Evolutionary conservation across 257 asterid genomes (phyloP).

Genomic region (Fraxinus cuspidata): DNA sequence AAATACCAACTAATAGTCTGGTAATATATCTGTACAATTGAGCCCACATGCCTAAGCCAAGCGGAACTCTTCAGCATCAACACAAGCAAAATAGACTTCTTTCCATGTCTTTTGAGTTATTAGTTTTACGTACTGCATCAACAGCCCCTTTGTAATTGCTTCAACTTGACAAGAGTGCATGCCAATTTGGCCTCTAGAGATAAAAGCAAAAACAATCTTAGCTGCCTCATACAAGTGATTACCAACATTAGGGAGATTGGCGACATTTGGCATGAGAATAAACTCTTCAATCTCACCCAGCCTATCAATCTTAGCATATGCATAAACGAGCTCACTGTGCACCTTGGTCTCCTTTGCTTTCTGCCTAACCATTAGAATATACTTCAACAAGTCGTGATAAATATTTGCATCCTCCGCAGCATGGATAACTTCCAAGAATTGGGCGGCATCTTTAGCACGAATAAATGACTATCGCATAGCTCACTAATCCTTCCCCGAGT

Average conservation of each 20-base stretch:
- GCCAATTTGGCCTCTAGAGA: slow-evolving; percentile 98
- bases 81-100: no score
- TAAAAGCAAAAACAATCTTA: slow-evolving; percentile 69
- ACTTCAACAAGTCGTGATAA: slow-evolving; percentile 90
- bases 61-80: no score
- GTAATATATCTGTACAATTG: no score
- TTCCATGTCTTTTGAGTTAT: slow-evolving; percentile 24
- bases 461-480: slow-evolving; percentile 97
- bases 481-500: slow-evolving; percentile 90
- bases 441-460: slow-evolving; percentile 92
- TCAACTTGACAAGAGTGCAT: slow-evolving; percentile 75
- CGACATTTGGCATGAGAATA: no score
- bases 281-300: no score
- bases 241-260: no score
- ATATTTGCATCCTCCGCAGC: slow-evolving; percentile 87
- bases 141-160: slow-evolving; percentile 98
- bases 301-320: slow-evolving; percentile 53
- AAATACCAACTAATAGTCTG: no score
- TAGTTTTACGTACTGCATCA: slow-evolving; percentile 98
- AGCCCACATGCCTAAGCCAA: no score
- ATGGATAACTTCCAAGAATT: slow-evolving; percentile 79
- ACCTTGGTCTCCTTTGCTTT: slow-evolving; percentile 95
- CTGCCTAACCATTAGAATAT: slow-evolving; percentile 96
- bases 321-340: slow-evolving; percentile 93
- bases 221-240: no score